Base-by-base conservation (phyloP, 2,329 filamentous ascomycete genomes). In the Diaporthe humulicola region DNA sequence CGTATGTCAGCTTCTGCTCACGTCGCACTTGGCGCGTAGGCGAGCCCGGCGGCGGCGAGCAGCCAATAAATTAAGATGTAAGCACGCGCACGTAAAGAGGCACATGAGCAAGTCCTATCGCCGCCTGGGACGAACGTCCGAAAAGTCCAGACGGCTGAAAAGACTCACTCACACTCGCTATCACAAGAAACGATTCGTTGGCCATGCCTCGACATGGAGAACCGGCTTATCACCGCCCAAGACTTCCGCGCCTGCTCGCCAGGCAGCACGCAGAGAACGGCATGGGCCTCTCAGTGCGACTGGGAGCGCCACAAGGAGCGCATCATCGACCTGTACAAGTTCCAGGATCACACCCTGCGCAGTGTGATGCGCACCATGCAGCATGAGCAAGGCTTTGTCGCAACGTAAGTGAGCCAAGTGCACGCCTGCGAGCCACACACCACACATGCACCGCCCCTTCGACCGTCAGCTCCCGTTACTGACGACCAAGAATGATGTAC, bases 301-400 rank as follows among this genome's bases (percentile, higher is more conserved):
- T 80, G 76, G 76, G 77, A 70, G 22, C 60, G 28, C 19, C 66
- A 79, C 54, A 74, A 74, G 33, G 36, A n/a, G 10, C 70, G n/a
- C 30, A 79, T 81, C 38, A 57, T 74, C 54, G 58, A 78, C 22
- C 74, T 79, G 8, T 81, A 80, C 67, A 77, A 77, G 78, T 67
- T 36, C 19, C 57, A 78, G 28, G 57, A 60, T 4, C 74, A 75
- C n/a, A 33, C 74, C 30, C 77, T 80, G 6, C 38, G 58, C 2
- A 76, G 77, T n/a, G 78, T 80, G 50, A 79, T 78, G 71, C 42
- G 74, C 42, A 76, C 66, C 22, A 80, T 80, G 79, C 40, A 73
- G 28, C n/a, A 67, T 3, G 58, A 69, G 10, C 54, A 80, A 45
- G 74, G 73, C 36, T 78, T 80, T 52, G 48, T 64, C 1, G 79